Conservation (phyloP, 306 rosid species). For the Prunus fruticosa region DNA sequence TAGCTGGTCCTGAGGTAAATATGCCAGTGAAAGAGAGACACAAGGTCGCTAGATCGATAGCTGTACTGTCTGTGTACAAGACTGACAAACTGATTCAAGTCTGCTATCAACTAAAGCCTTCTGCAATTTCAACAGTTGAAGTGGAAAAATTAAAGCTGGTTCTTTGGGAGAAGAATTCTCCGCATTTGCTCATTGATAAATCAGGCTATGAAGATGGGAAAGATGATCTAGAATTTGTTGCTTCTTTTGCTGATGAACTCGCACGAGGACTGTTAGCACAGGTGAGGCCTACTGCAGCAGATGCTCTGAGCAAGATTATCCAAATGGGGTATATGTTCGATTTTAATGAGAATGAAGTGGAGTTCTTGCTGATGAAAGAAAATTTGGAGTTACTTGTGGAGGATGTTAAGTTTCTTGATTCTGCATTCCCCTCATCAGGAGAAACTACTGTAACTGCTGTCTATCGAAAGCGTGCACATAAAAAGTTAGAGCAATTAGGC, state of each 20-base stretch:
- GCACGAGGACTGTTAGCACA: not conserved
- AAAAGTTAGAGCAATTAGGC: not conserved
- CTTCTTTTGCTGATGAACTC: slow-evolving; percentile 25
- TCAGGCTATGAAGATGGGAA: not conserved
- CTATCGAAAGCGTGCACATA: not conserved
- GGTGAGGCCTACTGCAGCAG: not conserved
- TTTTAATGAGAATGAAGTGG: slow-evolving; percentile 10
- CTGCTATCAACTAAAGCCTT: not conserved
- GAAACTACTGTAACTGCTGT: not conserved
- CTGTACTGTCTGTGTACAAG: not conserved
- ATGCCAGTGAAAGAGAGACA: slow-evolving; percentile 15
- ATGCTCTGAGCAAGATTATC: slow-evolving; percentile 8
- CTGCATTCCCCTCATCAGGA: not conserved
- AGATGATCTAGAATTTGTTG: slow-evolving; percentile 3
- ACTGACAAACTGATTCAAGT: slow-evolving; percentile 9
- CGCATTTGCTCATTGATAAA: not conserved
- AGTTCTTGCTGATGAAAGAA: slow-evolving; percentile 15
- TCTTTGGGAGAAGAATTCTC: slow-evolving; percentile 21
- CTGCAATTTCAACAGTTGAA: not conserved
- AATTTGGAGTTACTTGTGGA: slow-evolving; percentile 3
- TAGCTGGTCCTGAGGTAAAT: slow-evolving; percentile 9
- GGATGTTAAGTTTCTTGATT: slow-evolving; percentile 12
- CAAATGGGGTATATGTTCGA: not conserved
- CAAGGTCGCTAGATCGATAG: not conserved
- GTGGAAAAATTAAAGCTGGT: slow-evolving; percentile 13